Base-by-base conservation (phyloP, 2,329 filamentous ascomycete genomes). In the Magnaporthiopsis rhizophila region DNA sequence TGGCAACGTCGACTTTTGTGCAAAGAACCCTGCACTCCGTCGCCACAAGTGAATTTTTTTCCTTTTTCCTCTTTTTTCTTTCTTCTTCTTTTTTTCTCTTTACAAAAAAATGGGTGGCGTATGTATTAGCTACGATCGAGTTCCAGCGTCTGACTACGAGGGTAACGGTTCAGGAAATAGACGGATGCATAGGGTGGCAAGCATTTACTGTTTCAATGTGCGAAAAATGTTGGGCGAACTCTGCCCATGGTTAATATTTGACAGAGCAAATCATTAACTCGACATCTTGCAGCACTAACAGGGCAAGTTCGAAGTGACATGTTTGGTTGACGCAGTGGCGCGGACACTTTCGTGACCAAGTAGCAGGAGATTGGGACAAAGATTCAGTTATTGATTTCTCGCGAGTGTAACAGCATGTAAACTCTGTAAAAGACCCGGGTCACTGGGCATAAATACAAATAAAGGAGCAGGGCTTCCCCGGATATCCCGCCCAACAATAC, bases 1-100 rank as follows among this genome's bases (percentile, higher is more conserved):
- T 9, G 64, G 65, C 38, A 67, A 67, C 60, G 58, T 66, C 50
- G 65, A 67, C 57, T 67, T 65, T 64, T 67, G 66, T 32, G 61
- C 61, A 24, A 62, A 63, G 18, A 65, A 67, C 62, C 64, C 66
- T n/a, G 66, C 63, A 3, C 57, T 65, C n/a, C 45, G 45, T 21
- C 45, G n/a, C 21, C 21, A 8, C 3, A 11, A 9, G 21, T 53
- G 45, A 53, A n/a, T n/a, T 53, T 3, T 30, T 30, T 30, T 30
- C 6, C 30, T 30, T 30, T 30, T 30, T 7, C 30, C 6, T 30
- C 6, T 7, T 30, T 30, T 30, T 30, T 30, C 28, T 5, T 30
- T 30, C 30, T 30, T 30, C 6, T 7, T 7, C 6, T 30, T 30
- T 7, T 30, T 30, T 30, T 30, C 6, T 7, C 6, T 30, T 30